Conservation (phyloP, 2,329 filamentous ascomycete species). For the Trichoderma breve region DNA sequence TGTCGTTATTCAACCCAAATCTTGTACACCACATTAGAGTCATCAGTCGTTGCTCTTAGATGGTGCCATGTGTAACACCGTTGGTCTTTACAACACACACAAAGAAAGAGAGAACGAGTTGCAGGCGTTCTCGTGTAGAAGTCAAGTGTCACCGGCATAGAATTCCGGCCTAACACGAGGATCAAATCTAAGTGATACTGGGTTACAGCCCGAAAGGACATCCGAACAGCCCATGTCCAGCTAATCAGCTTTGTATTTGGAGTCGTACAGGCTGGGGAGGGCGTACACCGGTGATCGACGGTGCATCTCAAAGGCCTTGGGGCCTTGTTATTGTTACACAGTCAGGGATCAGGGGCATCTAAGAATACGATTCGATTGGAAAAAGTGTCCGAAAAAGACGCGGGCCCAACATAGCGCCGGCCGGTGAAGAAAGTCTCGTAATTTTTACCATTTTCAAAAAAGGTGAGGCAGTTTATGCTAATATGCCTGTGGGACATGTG, state of each 20-base stretch:
- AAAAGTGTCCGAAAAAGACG: slow-evolving; percentile 5
- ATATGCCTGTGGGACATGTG: not conserved
- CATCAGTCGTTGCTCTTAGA: not conserved
- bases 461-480: not conserved
- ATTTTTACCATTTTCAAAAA: not conserved
- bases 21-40: not conserved
- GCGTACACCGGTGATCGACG: not conserved
- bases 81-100: not conserved
- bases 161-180: slow-evolving; percentile 8
- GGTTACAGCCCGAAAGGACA: not conserved
- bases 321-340: not conserved
- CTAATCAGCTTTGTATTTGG: not conserved
- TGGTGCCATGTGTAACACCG: not conserved
- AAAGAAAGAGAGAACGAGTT: not conserved
- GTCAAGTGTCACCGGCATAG: not conserved
- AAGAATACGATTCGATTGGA: not conserved
- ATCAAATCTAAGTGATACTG: slow-evolving; percentile 3
- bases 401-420: not conserved
- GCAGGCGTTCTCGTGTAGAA: not conserved
- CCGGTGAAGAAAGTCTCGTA: slow-evolving; percentile 15
- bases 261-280: not conserved
- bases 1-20: not conserved
- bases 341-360: not conserved
- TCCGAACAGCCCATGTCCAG: not conserved
- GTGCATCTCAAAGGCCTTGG: not conserved